Conservation (phyloP, 1,284 basidiomycete genomes). For the Leccinum insolens region DNA sequence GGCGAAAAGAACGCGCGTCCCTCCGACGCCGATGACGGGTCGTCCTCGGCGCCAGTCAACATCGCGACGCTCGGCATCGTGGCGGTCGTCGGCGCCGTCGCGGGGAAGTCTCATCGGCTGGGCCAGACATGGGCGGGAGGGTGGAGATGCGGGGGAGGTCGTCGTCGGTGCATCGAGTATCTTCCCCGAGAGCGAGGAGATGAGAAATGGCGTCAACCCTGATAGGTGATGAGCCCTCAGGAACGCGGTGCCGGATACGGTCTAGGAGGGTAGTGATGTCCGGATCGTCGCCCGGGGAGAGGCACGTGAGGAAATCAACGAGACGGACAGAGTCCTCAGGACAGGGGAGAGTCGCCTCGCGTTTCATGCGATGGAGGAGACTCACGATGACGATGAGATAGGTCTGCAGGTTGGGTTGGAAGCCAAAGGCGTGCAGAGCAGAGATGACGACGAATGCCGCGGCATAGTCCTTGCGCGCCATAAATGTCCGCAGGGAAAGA, state of each 20-base stretch:
- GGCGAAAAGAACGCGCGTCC: conserved; percentile 17
- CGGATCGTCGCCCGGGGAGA: conserved; percentile 26
- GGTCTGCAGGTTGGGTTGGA: conserved; percentile 39
- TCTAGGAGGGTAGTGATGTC: conserved; percentile 14
- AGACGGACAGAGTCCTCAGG: conserved; percentile 17
- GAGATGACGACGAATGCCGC: conserved; percentile 45
- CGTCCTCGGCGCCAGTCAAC: conserved; percentile 19
- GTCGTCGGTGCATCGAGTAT: neutral
- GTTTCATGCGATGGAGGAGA: conserved; percentile 32
- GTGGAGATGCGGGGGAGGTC: conserved; percentile 11
- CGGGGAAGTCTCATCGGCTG: neutral
- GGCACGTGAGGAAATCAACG: conserved; percentile 26
- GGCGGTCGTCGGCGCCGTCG: neutral
- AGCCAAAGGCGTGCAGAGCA: conserved; percentile 33
- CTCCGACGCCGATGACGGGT: neutral
- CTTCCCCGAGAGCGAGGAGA: conserved; percentile 23
- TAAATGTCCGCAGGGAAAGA: conserved; percentile 46
- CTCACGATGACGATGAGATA: conserved; percentile 43
- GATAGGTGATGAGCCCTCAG: conserved; percentile 11
- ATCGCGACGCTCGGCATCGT: conserved; percentile 24
- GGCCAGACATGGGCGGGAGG: neutral
- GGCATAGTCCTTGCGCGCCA: conserved; percentile 46
- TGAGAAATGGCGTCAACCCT: conserved; percentile 22
- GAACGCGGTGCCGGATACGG: conserved; percentile 19
- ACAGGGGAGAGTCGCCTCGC: conserved; percentile 13